These are phyloP conservation scores for Erysimum cheiri DNA, from an alignment of 441 rosid species.

Conservation along the genomic window DNA sequence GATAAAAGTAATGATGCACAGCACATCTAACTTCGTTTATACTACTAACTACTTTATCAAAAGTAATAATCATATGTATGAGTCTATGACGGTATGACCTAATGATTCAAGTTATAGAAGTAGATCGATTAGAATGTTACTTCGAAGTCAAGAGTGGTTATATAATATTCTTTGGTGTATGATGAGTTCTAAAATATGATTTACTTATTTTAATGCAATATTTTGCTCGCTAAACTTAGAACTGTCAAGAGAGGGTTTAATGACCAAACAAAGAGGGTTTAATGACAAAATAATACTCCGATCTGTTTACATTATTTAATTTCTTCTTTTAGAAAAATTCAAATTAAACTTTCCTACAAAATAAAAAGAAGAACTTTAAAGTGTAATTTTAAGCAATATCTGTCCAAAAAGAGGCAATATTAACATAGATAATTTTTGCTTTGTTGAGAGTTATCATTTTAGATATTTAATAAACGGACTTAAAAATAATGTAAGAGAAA, in stretches of 20 bases:
- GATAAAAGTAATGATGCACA: conserved; percentile 30
- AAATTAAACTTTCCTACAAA: neutral
- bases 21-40: conserved; percentile 26
- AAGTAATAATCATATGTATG: conserved; percentile 22
- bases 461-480: neutral
- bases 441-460: neutral
- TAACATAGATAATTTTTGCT: neutral
- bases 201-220: neutral
- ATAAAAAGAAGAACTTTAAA: neutral
- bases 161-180: conserved; percentile 4
- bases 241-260: conserved; percentile 1
- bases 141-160: conserved; percentile 42
- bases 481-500: neutral
- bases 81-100: neutral
- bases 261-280: neutral
- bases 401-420: too few relatives aligned
- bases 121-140: conserved; percentile 37
- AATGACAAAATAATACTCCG: neutral
- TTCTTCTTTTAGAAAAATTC: neutral
- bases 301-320: neutral
- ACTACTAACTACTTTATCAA: conserved; percentile 20
- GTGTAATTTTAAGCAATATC: too few relatives aligned
- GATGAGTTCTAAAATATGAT: conserved; percentile 18
- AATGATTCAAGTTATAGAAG: conserved; percentile 35
- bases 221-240: neutral